Base-by-base conservation (phyloP, 2,329 filamentous ascomycete genomes). In the Pseudovirgaria hyperparasitica region DNA sequence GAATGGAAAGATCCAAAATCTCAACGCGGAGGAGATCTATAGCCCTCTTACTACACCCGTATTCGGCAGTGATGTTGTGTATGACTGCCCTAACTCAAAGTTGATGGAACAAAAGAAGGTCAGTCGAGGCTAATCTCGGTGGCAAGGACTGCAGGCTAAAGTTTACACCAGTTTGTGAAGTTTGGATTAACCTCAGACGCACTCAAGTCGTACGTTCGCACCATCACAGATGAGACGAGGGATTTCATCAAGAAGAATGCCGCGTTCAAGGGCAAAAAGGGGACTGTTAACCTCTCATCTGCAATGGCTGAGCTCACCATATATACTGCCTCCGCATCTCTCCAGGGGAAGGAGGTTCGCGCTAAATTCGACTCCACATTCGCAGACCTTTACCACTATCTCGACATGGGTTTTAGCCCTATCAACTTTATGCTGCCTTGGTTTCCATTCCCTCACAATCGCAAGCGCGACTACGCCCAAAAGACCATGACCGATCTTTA, bases 31-130 rank as follows among this genome's bases (percentile, higher is more conserved):
- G 57, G 84, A 93, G 45, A 81, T 92, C 37, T 92, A 92, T 58
- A 77, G 72, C 29, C 77, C 81, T 30, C 65, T 93, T 31, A 72
- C 66, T 14, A 73, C 69, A 5, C 71, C 71, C 23, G 70, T 76
- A 3, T 92, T 92, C 49, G 84, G 84, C 40, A 75, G 72, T 43
- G 77, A 86, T 58, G 84, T 92, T 15, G 81, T 92, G 28, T 92
- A 92, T 50, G 84, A 92, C 52, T 90, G 82, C 58, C 82, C 82
- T 22, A 92, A 92, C 52, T 67, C 82, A 32, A 92, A 92, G 59
- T 70, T 92, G 48, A 92, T 92, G 84, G 84, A 92, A 61, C 84
- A 92, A 65, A 92, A 92, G 65, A 90, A 87, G 72, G 81, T 85
- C 52, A 36, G 57, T 30, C 24, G 23, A 2, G 6, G 4, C 16